Evolutionary conservation across 495 filamentous ascomycete species (phyloP).

Genomic region (Rhypophila decipiens): DNA sequence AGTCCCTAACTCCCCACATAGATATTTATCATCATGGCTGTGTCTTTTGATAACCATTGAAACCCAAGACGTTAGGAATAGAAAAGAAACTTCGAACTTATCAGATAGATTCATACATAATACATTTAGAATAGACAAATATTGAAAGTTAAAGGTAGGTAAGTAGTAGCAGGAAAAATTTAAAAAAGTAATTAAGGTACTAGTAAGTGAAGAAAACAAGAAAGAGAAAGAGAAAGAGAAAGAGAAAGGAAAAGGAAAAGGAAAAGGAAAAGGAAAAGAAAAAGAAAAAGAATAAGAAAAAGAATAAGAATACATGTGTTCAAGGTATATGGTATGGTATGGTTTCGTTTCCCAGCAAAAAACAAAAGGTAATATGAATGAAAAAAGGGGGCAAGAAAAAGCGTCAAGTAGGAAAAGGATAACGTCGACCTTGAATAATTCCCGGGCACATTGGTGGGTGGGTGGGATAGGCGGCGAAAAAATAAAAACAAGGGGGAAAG

Average conservation of each 20-base stretch:
- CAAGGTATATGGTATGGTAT: background rate
- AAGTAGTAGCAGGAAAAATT: background rate
- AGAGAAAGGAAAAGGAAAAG: background rate
- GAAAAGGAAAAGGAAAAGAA: background rate
- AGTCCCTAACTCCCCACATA: no score
- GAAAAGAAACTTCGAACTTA: background rate
- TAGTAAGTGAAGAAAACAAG: background rate
- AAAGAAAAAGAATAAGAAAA: conserved; percentile 1
- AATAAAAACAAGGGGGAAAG: no score
- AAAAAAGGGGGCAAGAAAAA: no score
- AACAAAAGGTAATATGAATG: no score
- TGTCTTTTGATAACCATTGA: background rate
- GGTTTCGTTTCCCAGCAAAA: no score
- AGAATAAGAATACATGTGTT: conserved; percentile 1
- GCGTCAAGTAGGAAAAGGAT: no score
- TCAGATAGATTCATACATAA: background rate
- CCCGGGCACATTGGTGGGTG: no score
- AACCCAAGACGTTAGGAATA: no score
- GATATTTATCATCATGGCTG: no score
- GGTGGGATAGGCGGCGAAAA: no score
- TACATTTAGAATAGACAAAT: background rate
- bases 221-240: conserved; percentile 1
- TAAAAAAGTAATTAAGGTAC: background rate
- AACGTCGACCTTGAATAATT: no score
- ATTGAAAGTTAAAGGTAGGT: no score